These are phyloP conservation scores for Coemansia sp. DNA, from an alignment of 192 early-diverging fungal genomes.

Conservation along the genomic window DNA sequence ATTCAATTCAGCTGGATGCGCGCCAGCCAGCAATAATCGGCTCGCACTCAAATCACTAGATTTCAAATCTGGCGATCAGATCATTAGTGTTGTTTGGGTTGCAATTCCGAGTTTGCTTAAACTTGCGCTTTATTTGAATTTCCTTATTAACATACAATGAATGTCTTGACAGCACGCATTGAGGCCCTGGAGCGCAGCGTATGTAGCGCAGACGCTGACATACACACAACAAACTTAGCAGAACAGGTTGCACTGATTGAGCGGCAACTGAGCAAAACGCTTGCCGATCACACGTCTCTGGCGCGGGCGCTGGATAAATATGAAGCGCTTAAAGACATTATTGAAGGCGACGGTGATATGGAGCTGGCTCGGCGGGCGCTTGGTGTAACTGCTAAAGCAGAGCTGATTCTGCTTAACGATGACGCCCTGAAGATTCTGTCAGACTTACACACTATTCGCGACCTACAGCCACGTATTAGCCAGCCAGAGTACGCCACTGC, in stretches of 20 bases:
- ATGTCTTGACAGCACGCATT: slow-evolving; percentile 26
- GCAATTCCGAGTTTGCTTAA: slow-evolving; percentile 5
- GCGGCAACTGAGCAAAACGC: slow-evolving; percentile 22
- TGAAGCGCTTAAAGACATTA: slow-evolving; percentile 37
- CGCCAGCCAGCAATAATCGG: not conserved
- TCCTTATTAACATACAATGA: slow-evolving; percentile 19
- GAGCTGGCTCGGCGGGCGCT: slow-evolving; percentile 39
- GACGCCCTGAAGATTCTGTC: slow-evolving; percentile 25
- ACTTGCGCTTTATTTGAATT: not conserved
- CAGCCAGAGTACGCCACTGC: slow-evolving; percentile 46
- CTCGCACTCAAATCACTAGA: not conserved
- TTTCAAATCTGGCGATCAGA: not conserved
- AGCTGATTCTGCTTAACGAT: slow-evolving; percentile 42
- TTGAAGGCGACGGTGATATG: slow-evolving; percentile 48
- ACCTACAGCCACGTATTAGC: slow-evolving; percentile 36
- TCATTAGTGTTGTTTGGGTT: not conserved
- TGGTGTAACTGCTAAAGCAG: slow-evolving; percentile 39
- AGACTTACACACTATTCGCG: slow-evolving; percentile 34
- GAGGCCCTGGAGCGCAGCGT: slow-evolving; percentile 45
- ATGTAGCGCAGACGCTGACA: slow-evolving; percentile 4
- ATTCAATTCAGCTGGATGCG: not conserved
- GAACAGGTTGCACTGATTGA: slow-evolving; percentile 37
- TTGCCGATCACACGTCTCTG: slow-evolving; percentile 27
- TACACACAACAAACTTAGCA: slow-evolving; percentile 8
- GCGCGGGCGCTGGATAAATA: slow-evolving; percentile 36